phyloP scores from a whole-genome alignment of 192 early-diverging fungal genomes.

The Mortierella antarctica region DNA sequence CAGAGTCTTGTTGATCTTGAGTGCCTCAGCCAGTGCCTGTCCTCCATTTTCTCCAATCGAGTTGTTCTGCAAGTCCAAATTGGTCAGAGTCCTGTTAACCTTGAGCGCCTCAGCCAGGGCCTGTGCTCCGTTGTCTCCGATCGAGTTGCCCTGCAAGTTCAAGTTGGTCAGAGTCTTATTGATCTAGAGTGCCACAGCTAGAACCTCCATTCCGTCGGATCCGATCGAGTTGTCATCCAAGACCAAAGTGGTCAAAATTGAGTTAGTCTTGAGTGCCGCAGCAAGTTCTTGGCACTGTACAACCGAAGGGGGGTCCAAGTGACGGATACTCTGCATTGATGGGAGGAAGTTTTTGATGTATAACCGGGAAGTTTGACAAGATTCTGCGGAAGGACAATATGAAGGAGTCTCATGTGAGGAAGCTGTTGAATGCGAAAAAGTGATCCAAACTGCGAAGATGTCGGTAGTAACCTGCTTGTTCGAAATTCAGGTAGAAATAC shows the following conservation, averaged over 20 bases:
- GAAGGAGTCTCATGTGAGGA: neutral
- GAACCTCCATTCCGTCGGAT: neutral
- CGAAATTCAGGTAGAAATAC: constrained; percentile 9
- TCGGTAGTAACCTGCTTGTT: constrained; percentile 3
- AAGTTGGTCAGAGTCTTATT: neutral
- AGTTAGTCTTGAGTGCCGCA: constrained; percentile 4
- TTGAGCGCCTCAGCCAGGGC: constrained; percentile 10
- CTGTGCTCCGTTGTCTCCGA: neutral
- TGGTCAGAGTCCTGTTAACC: neutral
- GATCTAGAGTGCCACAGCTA: constrained; percentile 3
- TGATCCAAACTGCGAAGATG: neutral
- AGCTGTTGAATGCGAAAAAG: constrained; percentile 8
- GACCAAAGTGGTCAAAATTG: neutral
- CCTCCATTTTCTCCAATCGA: neutral
- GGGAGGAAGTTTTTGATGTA: neutral
- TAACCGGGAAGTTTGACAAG: constrained; percentile 4
- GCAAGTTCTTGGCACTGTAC: neutral
- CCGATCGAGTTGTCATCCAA: neutral
- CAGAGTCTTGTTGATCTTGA: too few species aligned
- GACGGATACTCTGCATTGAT: constrained; percentile 3
- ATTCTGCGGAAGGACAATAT: constrained; percentile 3
- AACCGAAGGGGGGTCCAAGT: neutral
- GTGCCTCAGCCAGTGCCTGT: neutral
- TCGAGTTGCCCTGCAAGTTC: constrained; percentile 3
- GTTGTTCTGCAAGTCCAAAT: too few species aligned